Evolutionary conservation across 345 rosid genomes (phyloP).

Genomic region (Boechera stricta): DNA sequence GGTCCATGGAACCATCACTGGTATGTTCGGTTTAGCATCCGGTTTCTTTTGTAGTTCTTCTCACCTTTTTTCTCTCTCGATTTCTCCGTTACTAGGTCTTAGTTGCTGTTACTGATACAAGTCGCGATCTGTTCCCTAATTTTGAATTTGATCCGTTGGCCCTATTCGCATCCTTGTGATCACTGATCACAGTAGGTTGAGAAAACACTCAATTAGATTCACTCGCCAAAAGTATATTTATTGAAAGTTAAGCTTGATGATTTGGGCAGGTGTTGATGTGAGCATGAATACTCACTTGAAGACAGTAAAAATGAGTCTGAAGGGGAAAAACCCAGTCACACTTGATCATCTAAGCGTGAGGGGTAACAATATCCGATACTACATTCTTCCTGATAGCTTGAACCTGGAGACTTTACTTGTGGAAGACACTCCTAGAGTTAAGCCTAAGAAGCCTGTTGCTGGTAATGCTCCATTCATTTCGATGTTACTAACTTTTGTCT

Average conservation of each 20-base stretch:
- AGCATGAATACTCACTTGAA: conserved; percentile 99
- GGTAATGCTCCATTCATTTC: conserved; percentile 63
- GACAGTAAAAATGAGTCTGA: conserved; percentile 85
- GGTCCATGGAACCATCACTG: conserved; percentile 95
- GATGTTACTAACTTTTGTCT: not conserved
- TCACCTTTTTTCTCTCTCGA: conserved; percentile 2
- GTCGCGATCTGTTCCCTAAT: conserved; percentile 14
- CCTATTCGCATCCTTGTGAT: not conserved
- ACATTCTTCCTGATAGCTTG: conserved; percentile 98
- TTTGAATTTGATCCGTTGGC: conserved; percentile 3
- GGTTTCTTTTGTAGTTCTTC: conserved; percentile 7
- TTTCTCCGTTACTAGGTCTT: conserved; percentile 26
- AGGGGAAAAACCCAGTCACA: conserved; percentile 90
- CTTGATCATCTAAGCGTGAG: conserved; percentile 92
- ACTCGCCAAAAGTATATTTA: not conserved
- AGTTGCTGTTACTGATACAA: conserved; percentile 26
- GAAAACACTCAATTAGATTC: conserved; percentile 13
- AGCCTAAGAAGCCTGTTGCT: conserved; percentile 95
- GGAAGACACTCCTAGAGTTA: conserved; percentile 93
- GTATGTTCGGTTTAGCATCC: conserved; percentile 44
- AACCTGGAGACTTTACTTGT: conserved; percentile 96
- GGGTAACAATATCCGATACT: conserved; percentile 95
- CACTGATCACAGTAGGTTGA: conserved; percentile 6
- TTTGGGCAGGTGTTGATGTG: conserved; percentile 83
- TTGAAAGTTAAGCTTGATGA: conserved; percentile 10